A percentile compares a stretch with the other conserved stretches of the same genome.
Conservation (phyloP, 1,139 yeast species). For the Yamadazyma spencermartinsiae region DNA sequence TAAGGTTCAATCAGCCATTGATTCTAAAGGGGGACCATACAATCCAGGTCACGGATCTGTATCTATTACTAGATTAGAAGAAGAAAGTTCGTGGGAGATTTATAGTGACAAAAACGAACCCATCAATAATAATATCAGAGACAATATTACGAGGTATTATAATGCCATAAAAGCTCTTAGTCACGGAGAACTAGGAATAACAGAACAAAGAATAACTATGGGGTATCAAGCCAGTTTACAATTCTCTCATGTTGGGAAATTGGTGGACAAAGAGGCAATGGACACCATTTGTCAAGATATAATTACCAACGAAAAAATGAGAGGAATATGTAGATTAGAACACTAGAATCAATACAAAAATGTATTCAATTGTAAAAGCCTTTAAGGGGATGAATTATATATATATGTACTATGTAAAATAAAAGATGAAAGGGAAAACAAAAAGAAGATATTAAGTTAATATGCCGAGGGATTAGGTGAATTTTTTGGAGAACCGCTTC, state of each 20-base stretch:
- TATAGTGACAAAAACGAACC: constrained; percentile 87
- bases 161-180: constrained; percentile 83
- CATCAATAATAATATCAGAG: constrained; percentile 60
- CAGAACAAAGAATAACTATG: constrained; percentile 72
- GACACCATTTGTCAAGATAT: constrained; percentile 73
- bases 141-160: constrained; percentile 79
- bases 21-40: constrained; percentile 48
- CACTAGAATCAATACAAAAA: background rate
- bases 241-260: constrained; percentile 67
- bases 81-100: constrained; percentile 93
- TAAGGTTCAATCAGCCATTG: constrained; percentile 39
- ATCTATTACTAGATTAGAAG: constrained; percentile 84
- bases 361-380: too few relatives aligned
- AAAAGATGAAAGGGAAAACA: background rate
- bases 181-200: constrained; percentile 80
- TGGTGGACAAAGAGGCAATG: constrained; percentile 76
- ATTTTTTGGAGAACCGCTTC: constrained; percentile 9
- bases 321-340: constrained; percentile 39
- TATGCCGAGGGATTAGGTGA: background rate
- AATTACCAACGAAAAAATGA: constrained; percentile 70
- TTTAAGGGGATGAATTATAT: background rate
- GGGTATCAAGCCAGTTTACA: constrained; percentile 91
- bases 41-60: constrained; percentile 62
- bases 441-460: background rate
- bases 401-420: constrained; percentile 1